Conservation (phyloP, 495 filamentous ascomycete genomes). For the Talaromyces proteolyticus region DNA sequence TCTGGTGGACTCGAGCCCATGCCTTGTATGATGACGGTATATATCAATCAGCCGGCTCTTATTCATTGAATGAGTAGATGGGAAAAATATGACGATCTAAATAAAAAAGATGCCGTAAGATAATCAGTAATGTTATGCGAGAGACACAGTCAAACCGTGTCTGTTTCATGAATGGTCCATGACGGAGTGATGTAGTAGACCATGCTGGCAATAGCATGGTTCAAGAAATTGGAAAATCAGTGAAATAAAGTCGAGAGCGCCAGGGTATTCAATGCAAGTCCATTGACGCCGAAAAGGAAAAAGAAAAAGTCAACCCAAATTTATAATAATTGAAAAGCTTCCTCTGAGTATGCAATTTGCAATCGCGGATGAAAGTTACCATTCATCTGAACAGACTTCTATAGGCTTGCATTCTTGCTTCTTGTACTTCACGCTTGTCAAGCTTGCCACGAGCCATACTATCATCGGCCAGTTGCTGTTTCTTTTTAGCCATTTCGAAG, state of each 20-base stretch:
- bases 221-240: not conserved
- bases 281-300: not conserved
- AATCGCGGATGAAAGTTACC: not conserved
- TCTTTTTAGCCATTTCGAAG: constrained; percentile 80
- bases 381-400: constrained; percentile 71
- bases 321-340: not conserved
- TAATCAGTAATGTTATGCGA: too few species aligned
- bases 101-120: too few species aligned
- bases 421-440: constrained; percentile 68
- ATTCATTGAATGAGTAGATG: not conserved
- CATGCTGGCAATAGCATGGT: not conserved
- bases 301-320: not conserved
- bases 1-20: constrained; percentile 4
- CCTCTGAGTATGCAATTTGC: not conserved
- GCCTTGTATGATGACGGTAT: not conserved
- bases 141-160: too few species aligned
- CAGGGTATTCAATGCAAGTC: not conserved
- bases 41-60: too few species aligned
- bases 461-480: constrained; percentile 79
- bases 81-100: too few species aligned
- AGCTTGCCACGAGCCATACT: constrained; percentile 69
- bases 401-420: constrained; percentile 73
- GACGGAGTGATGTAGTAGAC: too few species aligned
- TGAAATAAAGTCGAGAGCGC: not conserved
- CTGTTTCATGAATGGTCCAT: too few species aligned